Percentiles rank a stretch among this genome's conserved stretches.
Conservation (phyloP, 2,329 filamentous ascomycete genomes). For the Aspergillus neoniger region DNA sequence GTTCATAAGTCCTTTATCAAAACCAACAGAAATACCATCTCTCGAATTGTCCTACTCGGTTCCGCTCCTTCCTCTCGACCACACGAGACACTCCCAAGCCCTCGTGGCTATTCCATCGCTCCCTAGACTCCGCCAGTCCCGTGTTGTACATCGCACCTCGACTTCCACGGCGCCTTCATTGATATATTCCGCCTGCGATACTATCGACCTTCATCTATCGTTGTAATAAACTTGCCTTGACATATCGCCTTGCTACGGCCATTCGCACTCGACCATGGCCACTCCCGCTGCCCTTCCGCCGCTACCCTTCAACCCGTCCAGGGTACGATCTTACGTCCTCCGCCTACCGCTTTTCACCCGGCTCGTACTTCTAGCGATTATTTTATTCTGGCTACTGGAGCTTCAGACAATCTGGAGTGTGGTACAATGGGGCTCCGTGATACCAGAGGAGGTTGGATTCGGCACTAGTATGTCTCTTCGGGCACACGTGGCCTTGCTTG, state of each 20-base stretch:
- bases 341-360: slow-evolving; percentile 89
- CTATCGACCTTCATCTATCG: neutral
- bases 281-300: slow-evolving; percentile 51
- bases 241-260: neutral
- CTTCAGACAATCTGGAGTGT: slow-evolving; percentile 72
- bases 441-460: slow-evolving; percentile 73
- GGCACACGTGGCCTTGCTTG: neutral
- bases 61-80: neutral
- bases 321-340: slow-evolving; percentile 77
- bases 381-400: slow-evolving; percentile 68
- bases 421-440: slow-evolving; percentile 74
- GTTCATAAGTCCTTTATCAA: neutral
- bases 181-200: neutral
- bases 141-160: neutral
- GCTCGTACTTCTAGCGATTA: slow-evolving; percentile 64
- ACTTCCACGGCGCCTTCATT: neutral
- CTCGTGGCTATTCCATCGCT: neutral
- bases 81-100: neutral
- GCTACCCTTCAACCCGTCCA: slow-evolving; percentile 67
- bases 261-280: slow-evolving; percentile 40
- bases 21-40: too few species aligned
- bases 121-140: slow-evolving; percentile 2
- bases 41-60: neutral
- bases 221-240: neutral
- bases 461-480: slow-evolving; percentile 62